phyloP scores from a whole-genome alignment of 1,139 yeast genomes.

The Scheffersomyces lignicola region DNA sequence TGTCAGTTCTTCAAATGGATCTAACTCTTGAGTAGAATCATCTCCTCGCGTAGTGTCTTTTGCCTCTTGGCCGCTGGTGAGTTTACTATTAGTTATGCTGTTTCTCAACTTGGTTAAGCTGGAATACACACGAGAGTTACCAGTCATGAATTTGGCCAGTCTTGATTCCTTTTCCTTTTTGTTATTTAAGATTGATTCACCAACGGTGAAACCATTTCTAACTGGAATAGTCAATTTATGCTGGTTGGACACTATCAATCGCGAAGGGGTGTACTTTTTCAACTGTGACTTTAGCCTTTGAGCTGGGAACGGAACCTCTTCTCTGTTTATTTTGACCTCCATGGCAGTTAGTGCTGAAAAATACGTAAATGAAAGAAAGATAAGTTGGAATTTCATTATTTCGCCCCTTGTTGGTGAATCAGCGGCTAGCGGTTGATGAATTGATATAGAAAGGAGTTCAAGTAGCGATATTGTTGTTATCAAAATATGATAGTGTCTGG shows the following conservation, averaged over 20 bases:
- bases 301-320: conserved; percentile 12
- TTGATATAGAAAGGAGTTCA: no score
- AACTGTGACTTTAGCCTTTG: conserved; percentile 12
- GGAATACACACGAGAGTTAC: conserved; percentile 2
- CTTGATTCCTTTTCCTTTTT: background rate
- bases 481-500: no score
- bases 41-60: conserved; percentile 7
- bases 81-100: background rate
- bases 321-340: conserved; percentile 8
- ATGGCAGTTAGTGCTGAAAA: no score
- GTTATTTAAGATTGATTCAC: conserved; percentile 3
- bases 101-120: conserved; percentile 1
- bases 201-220: background rate
- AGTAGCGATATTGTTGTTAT: no score
- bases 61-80: conserved; percentile 1
- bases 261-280: conserved; percentile 11
- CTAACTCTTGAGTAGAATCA: conserved; percentile 9
- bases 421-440: no score
- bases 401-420: no score
- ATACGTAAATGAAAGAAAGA: background rate
- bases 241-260: conserved; percentile 9
- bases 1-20: conserved; percentile 3
- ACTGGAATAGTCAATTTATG: conserved; percentile 13
- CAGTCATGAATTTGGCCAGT: background rate
- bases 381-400: background rate